Percentiles rank a stretch among this genome's conserved stretches.
phyloP scores from a whole-genome alignment of 495 filamentous ascomycete species.

The Tuber aestivum region DNA sequence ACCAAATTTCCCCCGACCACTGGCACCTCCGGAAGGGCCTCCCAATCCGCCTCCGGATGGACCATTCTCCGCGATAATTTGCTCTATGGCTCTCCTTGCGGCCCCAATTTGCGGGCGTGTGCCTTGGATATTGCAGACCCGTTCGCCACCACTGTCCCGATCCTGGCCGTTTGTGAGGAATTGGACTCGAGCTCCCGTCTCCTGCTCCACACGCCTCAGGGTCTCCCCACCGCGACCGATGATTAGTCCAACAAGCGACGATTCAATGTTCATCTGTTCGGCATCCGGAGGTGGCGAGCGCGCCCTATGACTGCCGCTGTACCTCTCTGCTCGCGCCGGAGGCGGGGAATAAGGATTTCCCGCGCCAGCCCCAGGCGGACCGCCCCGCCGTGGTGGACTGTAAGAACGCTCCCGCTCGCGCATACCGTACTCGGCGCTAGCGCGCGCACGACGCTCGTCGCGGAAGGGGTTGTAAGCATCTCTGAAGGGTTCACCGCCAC shows the following conservation, averaged over 20 bases:
- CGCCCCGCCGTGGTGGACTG: constrained; percentile 49
- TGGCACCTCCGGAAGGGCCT: constrained; percentile 38
- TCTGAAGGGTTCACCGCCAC: constrained; percentile 46
- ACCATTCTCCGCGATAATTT: constrained; percentile 71
- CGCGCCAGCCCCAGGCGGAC: constrained; percentile 46
- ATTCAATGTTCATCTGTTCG: constrained; percentile 71
- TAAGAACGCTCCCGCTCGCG: constrained; percentile 60
- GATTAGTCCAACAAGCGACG: constrained; percentile 70
- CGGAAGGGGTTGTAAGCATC: constrained; percentile 55
- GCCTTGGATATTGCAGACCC: constrained; percentile 73
- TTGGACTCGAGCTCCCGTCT: constrained; percentile 70
- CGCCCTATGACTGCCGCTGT: constrained; percentile 45
- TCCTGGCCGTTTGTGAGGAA: constrained; percentile 64
- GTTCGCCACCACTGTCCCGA: constrained; percentile 57
- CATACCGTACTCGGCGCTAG: constrained; percentile 47
- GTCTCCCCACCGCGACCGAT: constrained; percentile 81
- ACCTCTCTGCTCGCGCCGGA: constrained; percentile 43
- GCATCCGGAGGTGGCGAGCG: constrained; percentile 59
- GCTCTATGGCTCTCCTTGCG: constrained; percentile 68
- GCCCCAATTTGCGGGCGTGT: constrained; percentile 58
- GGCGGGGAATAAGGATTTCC: constrained; percentile 43
- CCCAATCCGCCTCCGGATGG: constrained; percentile 52
- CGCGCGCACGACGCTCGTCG: constrained; percentile 66
- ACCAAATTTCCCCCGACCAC: constrained; percentile 29
- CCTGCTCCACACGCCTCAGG: constrained; percentile 66